Evolutionary conservation across 768 basidiomycete genomes (phyloP), one percentile per base, ranked within the genome.

Genomic region (Agaricus blazei): DNA sequence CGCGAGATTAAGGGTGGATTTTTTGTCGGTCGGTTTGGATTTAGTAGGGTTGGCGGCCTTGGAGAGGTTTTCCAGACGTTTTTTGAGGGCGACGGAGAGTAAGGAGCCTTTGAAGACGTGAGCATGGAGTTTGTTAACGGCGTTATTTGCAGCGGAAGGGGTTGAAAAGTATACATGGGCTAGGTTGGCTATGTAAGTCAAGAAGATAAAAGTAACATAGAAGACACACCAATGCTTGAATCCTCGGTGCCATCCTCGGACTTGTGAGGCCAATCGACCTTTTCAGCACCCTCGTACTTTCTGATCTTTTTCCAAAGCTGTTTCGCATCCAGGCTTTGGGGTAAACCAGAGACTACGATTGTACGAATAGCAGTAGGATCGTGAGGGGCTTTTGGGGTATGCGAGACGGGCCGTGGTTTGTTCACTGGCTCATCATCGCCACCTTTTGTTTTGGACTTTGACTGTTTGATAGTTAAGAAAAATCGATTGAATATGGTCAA

Each of bases 41-140:
- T 28, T 46, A 15, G 40, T 63, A 53, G 15, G 66, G 31, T 64
- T 51, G 23, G 68, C 57, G 5, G 77, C 69, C 59, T 84, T 88
- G 15, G 78, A 71, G 8, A 88, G 75, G 2, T 73, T 80, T 54
- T 94, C 90, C 7, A 91, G 71, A 14, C 90, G 82, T 65, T 93
- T 93, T 77, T 96, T 94, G 48, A 96, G 78, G 6, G 88, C 84
- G 12, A 88, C 90, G 2, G 89, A 92, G n/a, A 98, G 80, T 4
- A 94, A 73, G 8, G 78, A 75, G 40, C 93, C 93, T 66, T 96
- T 95, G 80, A 88, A 96, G 28, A 94, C 88, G 65, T 95, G 93
- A 1, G 91, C 92, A 65, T 98, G 93, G 1, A 98, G 80, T 67
- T 90, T 92, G 52, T 69, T 73, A 38, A 90, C 83, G 1, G 92